Evolutionary conservation across 768 basidiomycete genomes (phyloP).

Genomic region (Suillus americanus): DNA sequence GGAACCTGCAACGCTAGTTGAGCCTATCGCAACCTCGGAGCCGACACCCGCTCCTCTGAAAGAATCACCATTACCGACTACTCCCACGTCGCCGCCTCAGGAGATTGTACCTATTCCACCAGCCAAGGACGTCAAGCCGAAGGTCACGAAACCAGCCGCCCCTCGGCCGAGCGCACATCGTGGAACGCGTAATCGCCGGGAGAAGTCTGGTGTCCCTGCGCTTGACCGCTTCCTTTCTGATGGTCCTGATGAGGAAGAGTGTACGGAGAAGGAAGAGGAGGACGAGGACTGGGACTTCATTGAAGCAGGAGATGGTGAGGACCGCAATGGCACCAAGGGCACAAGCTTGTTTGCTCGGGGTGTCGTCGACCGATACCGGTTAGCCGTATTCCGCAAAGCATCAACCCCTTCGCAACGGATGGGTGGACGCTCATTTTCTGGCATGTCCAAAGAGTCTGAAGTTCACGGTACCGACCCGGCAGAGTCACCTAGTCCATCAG

Average conservation of each 20-base stretch:
- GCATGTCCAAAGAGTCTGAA: conserved; percentile 57
- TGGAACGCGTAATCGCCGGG: conserved; percentile 51
- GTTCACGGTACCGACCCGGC: conserved; percentile 35
- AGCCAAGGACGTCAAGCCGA: conserved; percentile 34
- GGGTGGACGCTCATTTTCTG: conserved; percentile 52
- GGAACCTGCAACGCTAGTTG: conserved; percentile 18
- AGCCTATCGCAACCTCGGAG: conserved; percentile 17
- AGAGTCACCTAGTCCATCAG: conserved; percentile 46
- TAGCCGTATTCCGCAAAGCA: conserved; percentile 85
- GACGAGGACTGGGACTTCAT: conserved; percentile 93
- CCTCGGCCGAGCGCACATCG: conserved; percentile 22
- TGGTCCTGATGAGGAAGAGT: conserved; percentile 43
- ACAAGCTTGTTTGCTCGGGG: conserved; percentile 88
- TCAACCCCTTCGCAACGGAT: conserved; percentile 58
- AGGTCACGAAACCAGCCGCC: conserved; percentile 18
- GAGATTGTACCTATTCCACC: conserved; percentile 29
- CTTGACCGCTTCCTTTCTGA: conserved; percentile 72
- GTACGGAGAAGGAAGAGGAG: conserved; percentile 49
- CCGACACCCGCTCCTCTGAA: conserved; percentile 15
- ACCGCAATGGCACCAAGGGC: conserved; percentile 77
- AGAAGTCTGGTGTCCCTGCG: conserved; percentile 82
- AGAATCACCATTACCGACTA: conserved; percentile 11
- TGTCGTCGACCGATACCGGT: conserved; percentile 82
- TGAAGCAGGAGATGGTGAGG: conserved; percentile 78
- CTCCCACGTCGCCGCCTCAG: conserved; percentile 13